Percentiles rank a stretch among this genome's conserved stretches.
phyloP scores from a whole-genome alignment of 768 basidiomycete genomes.

The Phanerodontia chrysosporium region DNA sequence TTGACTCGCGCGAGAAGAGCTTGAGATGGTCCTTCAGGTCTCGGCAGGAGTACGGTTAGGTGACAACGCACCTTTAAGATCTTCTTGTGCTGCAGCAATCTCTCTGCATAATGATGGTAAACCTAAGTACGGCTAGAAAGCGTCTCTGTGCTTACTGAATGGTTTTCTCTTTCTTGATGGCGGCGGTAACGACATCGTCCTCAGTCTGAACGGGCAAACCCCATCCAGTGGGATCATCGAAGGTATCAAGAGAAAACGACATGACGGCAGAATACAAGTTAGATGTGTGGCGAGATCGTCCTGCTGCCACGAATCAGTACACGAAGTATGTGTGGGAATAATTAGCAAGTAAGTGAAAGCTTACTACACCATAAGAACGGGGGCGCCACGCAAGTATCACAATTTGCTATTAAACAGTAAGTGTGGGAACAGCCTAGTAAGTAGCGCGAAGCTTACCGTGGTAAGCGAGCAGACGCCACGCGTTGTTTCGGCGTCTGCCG shows the following conservation, averaged over 20 bases:
- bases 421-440: too few species aligned
- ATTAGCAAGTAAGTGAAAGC: too few species aligned
- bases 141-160: conserved; percentile 55
- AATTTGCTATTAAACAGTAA: too few species aligned
- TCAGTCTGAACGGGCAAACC: conserved; percentile 19
- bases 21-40: too few species aligned
- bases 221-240: conserved; percentile 22
- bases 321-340: too few species aligned
- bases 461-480: neutral
- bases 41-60: too few species aligned
- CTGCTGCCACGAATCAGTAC: too few species aligned
- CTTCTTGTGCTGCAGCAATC: conserved; percentile 69
- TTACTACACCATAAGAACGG: too few species aligned
- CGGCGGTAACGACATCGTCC: conserved; percentile 69
- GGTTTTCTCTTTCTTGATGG: conserved; percentile 70
- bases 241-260: conserved; percentile 15
- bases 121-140: neutral
- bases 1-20: conserved; percentile 67
- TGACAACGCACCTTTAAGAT: conserved; percentile 74
- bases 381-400: too few species aligned
- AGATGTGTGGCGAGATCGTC: neutral
- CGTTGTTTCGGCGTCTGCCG: neutral
- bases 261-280: neutral
- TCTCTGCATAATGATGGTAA: conserved; percentile 43
- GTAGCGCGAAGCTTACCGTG: neutral